phyloP scores from a whole-genome alignment of 2,329 filamentous ascomycete genomes.

The Colletotrichum neosansevieriae region DNA sequence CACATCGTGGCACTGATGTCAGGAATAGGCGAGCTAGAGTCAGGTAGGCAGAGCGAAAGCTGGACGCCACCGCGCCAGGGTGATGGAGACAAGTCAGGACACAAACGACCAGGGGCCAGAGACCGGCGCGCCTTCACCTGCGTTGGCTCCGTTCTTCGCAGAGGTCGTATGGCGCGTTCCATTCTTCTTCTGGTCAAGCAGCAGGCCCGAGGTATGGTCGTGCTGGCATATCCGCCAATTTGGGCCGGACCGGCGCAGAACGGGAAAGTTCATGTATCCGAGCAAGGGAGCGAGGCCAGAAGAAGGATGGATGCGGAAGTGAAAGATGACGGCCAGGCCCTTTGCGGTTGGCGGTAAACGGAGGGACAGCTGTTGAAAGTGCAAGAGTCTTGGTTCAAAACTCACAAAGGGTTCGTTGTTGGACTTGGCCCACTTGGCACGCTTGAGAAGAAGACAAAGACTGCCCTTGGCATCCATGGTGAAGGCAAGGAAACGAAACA shows the following conservation, averaged over 20 bases:
- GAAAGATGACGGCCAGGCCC: conserved; percentile 10
- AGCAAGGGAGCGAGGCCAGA: conserved; percentile 13
- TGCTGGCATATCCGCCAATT: conserved; percentile 7
- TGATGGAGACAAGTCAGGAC: conserved; percentile 12
- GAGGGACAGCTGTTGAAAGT: conserved; percentile 16
- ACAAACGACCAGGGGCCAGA: background rate
- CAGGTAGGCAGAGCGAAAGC: conserved; percentile 3
- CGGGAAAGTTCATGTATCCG: conserved; percentile 1
- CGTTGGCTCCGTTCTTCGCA: conserved; percentile 3
- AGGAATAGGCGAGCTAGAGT: conserved; percentile 3
- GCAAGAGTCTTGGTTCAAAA: background rate
- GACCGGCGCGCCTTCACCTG: conserved; percentile 13
- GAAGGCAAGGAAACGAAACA: conserved; percentile 23
- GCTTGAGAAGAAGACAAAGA: background rate
- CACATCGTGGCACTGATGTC: conserved; percentile 2
- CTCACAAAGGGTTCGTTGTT: conserved; percentile 3
- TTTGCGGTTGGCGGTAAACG: conserved; percentile 17
- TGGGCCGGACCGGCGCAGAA: conserved; percentile 19
- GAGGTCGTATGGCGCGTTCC: background rate
- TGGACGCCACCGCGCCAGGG: conserved; percentile 20
- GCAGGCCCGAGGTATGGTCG: conserved; percentile 12
- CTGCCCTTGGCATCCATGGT: background rate
- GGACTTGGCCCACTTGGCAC: too few relatives aligned
- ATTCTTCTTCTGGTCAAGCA: conserved; percentile 24
- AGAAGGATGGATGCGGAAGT: background rate